Conservation (phyloP, 345 rosid species). For the Stellera chamaejasme region DNA sequence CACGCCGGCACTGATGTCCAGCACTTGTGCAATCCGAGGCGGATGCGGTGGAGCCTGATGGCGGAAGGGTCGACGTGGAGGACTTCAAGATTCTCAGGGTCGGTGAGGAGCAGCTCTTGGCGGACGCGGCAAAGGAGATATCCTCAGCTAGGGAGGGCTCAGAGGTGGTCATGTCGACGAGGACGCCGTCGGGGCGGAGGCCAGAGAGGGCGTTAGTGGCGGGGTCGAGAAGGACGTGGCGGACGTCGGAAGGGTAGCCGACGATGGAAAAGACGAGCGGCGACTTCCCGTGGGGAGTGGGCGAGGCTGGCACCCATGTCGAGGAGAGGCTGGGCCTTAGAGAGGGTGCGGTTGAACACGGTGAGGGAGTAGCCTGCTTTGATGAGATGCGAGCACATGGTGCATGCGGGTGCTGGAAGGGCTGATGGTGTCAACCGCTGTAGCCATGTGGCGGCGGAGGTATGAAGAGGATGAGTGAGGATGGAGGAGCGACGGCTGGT, state of each 20-base stretch:
- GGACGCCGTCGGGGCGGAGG: conserved; percentile 64
- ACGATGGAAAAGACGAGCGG: conserved; percentile 83
- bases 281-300: conserved; percentile 53
- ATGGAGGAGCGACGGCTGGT: neutral
- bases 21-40: too few relatives aligned
- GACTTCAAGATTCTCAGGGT: too few relatives aligned
- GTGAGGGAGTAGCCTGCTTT: conserved; percentile 70
- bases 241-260: conserved; percentile 88
- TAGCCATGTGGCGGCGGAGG: conserved; percentile 56
- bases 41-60: too few relatives aligned
- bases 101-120: conserved; percentile 49
- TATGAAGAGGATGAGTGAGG: conserved; percentile 6
- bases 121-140: conserved; percentile 45
- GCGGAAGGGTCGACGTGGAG: too few relatives aligned
- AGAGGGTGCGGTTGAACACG: conserved; percentile 76
- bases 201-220: conserved; percentile 59
- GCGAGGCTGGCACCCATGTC: conserved; percentile 68
- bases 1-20: too few relatives aligned
- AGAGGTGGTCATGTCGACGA: conserved; percentile 95
- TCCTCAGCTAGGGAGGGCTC: conserved; percentile 88
- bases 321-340: conserved; percentile 75
- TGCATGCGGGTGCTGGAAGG: conserved; percentile 65
- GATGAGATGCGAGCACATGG: conserved; percentile 77
- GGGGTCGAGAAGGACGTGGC: conserved; percentile 70
- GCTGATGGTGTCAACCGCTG: conserved; percentile 23